Conservation (phyloP, 192 early-diverging fungal species). For the Ambispora gerdemannii region DNA sequence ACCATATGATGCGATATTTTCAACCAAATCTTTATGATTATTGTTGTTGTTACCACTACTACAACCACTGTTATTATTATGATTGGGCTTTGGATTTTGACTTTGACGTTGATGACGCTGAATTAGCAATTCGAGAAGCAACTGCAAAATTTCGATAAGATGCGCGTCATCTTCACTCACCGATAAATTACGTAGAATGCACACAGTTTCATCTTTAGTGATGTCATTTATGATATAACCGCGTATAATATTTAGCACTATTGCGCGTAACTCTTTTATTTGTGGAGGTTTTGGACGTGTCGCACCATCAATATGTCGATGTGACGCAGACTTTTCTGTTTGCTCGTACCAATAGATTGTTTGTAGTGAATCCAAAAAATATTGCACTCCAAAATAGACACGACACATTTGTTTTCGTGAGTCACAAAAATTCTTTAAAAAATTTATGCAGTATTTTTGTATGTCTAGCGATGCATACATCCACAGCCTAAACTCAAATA, state of each 20-base stretch:
- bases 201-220: conserved; percentile 17
- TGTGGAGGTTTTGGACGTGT: conserved; percentile 24
- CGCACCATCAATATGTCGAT: conserved; percentile 17
- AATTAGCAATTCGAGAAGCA: conserved; percentile 7
- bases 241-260: conserved; percentile 18
- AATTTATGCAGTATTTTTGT: conserved; percentile 30
- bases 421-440: conserved; percentile 26
- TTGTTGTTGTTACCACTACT: too few species aligned
- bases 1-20: conserved; percentile 21
- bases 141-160: conserved; percentile 4
- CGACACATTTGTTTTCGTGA: conserved; percentile 28
- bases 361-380: conserved; percentile 17
- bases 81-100: neutral
- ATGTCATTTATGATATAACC: conserved; percentile 21
- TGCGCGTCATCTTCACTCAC: conserved; percentile 23
- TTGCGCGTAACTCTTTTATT: conserved; percentile 25
- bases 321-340: conserved; percentile 12
- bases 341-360: conserved; percentile 30
- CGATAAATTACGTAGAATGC: conserved; percentile 23
- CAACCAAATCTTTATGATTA: conserved; percentile 19
- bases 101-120: too few species aligned
- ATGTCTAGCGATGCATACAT: conserved; percentile 28
- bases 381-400: conserved; percentile 24
- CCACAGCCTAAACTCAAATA: conserved; percentile 31
- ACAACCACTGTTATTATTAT: too few species aligned